Base-by-base conservation (phyloP, 2,329 filamentous ascomycete genomes). In the Cryoendolithus antarcticus region DNA sequence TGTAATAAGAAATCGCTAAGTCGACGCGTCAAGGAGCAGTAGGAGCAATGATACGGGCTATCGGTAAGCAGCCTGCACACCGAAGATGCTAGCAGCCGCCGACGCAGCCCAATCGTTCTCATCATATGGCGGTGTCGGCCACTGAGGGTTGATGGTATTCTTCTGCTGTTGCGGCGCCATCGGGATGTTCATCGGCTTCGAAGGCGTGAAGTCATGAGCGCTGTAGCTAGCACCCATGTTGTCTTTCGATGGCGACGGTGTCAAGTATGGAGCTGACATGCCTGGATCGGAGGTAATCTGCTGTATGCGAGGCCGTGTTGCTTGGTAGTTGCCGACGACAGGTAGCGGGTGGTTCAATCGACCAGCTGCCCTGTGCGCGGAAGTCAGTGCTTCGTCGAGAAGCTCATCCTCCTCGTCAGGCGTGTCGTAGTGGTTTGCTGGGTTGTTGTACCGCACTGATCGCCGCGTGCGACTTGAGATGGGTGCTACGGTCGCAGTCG, bases 391-490 rank as follows among this genome's bases (percentile, higher is more conserved):
- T 62, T 98, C 91, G 50, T 95, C 88, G 7, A 96, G 71, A 7
- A 98, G 72, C 62, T 98, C 91, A 43, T 98, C 91, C 56, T 96
- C 89, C 61, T 98, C 91, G 53, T 93, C 88, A 1, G 91, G 86
- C 0, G 88, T 88, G 56, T 98, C 91, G 57, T 96, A 95, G 45
- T 85, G 80, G 52, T 83, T 81, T 35, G 82, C 77, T 4, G 82
- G 82, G 45, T 86, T 80, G 9, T 84, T 79, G 58, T 71, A 67
- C 44, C 75, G 71, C 34, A 93, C 74, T 9, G 84, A 81, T 44
- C 86, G 74, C 42, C 89, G 72, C 9, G 86, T 91, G 45, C 88
- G 74, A 58, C 80, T 86, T 1, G 84, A 86, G 37, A 86, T 72
- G 1, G 85, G 82, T 19, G 48, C 62, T 9, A 61, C 56, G 34